These are phyloP conservation scores for Colletotrichum godetiae DNA, from an alignment of 2,329 filamentous ascomycete genomes.

Conservation along the genomic window DNA sequence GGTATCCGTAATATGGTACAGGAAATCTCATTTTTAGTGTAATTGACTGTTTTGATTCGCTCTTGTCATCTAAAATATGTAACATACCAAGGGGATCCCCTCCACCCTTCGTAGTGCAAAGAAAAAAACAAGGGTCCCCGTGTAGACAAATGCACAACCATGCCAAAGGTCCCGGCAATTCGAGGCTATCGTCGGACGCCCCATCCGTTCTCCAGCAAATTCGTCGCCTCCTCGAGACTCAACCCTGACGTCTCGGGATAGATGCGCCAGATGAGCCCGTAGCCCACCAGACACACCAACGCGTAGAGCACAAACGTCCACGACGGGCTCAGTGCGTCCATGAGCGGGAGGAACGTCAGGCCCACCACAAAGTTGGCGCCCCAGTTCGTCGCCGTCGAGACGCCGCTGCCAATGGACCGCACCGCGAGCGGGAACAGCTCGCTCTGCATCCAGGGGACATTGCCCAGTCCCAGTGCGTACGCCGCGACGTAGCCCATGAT, in stretches of 20 bases:
- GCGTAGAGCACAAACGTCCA: constrained; percentile 89
- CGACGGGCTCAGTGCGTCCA: constrained; percentile 78
- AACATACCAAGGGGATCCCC: no score
- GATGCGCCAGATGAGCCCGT: constrained; percentile 75
- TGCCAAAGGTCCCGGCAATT: background rate
- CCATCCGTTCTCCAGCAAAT: constrained; percentile 78
- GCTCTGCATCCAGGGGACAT: constrained; percentile 96
- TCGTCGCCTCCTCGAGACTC: constrained; percentile 82
- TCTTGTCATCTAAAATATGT: no score
- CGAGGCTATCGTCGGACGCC: constrained; percentile 61
- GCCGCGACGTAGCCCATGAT: constrained; percentile 87
- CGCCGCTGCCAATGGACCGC: constrained; percentile 76
- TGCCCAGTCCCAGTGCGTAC: constrained; percentile 89
- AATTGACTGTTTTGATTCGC: no score
- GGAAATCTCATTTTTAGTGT: no score
- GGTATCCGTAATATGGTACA: no score
- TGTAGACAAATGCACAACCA: background rate
- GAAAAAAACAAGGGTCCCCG: background rate
- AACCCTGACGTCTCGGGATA: constrained; percentile 91
- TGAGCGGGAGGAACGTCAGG: constrained; percentile 87
- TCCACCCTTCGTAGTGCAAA: background rate
- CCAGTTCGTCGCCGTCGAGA: constrained; percentile 88
- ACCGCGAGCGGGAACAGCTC: constrained; percentile 87
- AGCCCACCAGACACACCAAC: constrained; percentile 74
- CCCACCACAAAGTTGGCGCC: constrained; percentile 87